Evolutionary conservation across 208 protist genomes (phyloP).

Genomic region (Crithidia brevicula): DNA sequence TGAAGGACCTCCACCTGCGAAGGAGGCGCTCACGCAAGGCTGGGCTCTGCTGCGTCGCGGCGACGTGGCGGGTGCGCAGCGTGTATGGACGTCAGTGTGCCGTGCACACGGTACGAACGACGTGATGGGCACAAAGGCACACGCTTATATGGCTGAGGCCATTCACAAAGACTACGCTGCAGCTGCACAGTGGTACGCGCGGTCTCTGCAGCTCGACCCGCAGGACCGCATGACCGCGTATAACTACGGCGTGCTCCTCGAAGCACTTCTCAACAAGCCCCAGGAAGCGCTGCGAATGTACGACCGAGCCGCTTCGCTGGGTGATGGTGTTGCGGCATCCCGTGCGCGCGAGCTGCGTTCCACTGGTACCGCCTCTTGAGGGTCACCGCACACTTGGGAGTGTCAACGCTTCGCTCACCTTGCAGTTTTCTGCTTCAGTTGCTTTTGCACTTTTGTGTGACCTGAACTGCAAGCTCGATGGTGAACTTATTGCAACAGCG

Average conservation of each 20-base stretch:
- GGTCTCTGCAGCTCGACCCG: constrained; percentile 62
- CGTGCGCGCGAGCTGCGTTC: constrained; percentile 64
- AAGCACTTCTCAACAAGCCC: constrained; percentile 57
- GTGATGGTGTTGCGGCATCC: constrained; percentile 51
- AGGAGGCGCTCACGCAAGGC: constrained; percentile 54
- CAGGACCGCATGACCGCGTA: constrained; percentile 75
- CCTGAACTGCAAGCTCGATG: too few relatives aligned
- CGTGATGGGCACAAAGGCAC: constrained; percentile 61
- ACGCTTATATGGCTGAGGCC: constrained; percentile 70
- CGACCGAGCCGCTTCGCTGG: constrained; percentile 56
- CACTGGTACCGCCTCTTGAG: too few relatives aligned
- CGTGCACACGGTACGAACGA: constrained; percentile 33
- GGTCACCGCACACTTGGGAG: too few relatives aligned
- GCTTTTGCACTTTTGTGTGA: too few relatives aligned
- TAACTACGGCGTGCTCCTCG: constrained; percentile 85
- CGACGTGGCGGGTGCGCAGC: constrained; percentile 51
- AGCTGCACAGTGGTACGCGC: constrained; percentile 63
- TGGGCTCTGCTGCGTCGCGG: constrained; percentile 65
- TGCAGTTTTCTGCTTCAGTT: too few relatives aligned
- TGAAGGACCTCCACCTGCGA: constrained; percentile 16
- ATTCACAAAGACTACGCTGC: constrained; percentile 72
- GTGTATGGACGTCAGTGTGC: constrained; percentile 53
- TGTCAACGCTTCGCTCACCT: too few relatives aligned
- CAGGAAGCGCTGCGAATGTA: constrained; percentile 56
- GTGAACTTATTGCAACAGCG: too few relatives aligned